phyloP scores from a whole-genome alignment of 163 green algal species.

The Scenedesmus sp. region DNA sequence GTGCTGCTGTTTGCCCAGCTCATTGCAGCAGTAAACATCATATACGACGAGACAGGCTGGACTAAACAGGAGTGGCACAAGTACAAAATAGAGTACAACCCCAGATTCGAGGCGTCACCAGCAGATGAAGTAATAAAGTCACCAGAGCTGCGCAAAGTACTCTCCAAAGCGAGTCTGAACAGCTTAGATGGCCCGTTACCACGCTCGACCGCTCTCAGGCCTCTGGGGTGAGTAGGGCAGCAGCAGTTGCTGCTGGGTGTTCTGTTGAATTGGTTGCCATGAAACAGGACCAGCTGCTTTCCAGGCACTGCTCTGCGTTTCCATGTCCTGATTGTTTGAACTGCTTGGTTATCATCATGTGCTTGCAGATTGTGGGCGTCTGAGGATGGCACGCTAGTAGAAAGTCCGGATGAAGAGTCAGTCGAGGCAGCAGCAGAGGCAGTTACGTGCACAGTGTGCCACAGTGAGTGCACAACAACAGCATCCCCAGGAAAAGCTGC shows the following conservation, averaged over 20 bases:
- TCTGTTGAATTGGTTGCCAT: constrained; percentile 9
- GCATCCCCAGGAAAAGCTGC: not conserved
- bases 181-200: constrained; percentile 36
- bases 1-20: constrained; percentile 19
- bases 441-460: constrained; percentile 37
- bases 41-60: constrained; percentile 53
- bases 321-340: not conserved
- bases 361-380: constrained; percentile 10
- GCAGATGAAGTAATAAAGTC: constrained; percentile 23
- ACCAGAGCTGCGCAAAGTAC: constrained; percentile 5
- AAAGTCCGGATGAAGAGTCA: not conserved
- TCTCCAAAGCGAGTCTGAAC: not conserved
- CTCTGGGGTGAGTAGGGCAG: not conserved
- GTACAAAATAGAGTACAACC: constrained; percentile 36
- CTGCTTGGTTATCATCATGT: not conserved
- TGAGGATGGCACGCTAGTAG: not conserved
- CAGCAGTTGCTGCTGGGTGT: not conserved
- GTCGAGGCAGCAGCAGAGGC: constrained; percentile 39
- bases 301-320: not conserved
- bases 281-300: not conserved
- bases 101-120: not conserved
- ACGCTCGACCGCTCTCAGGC: not conserved
- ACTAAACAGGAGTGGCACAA: constrained; percentile 50
- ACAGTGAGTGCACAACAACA: constrained; percentile 20
- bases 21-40: constrained; percentile 26